Conservation (phyloP, 352 stramenopile species). For the Phytopythium boreale region DNA sequence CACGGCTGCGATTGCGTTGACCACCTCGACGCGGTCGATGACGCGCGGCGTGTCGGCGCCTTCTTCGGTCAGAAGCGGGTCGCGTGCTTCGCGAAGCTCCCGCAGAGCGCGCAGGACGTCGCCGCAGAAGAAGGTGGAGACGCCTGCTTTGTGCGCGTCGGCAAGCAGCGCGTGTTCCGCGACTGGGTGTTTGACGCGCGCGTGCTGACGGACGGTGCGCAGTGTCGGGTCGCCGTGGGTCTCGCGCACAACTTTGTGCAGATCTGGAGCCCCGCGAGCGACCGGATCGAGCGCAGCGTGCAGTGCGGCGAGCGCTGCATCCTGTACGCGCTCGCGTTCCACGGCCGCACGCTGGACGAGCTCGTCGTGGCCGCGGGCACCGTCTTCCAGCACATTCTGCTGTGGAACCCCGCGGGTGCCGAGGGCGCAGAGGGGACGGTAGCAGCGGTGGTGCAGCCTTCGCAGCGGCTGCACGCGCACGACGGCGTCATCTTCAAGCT, state of each 20-base stretch:
- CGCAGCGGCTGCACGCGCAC: slow-evolving; percentile 73
- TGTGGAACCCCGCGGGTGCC: slow-evolving; percentile 52
- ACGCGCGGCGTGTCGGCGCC: slow-evolving; percentile 26
- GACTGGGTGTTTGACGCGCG: slow-evolving; percentile 87
- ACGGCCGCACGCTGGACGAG: slow-evolving; percentile 52
- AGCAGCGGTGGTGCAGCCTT: slow-evolving; percentile 22
- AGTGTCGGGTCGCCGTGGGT: slow-evolving; percentile 50
- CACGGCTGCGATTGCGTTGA: slow-evolving; percentile 59
- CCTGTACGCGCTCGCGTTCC: slow-evolving; percentile 77
- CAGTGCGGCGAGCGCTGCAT: slow-evolving; percentile 81
- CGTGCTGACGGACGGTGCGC: slow-evolving; percentile 20
- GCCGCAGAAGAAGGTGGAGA: not conserved
- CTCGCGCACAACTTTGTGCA: slow-evolving; percentile 85
- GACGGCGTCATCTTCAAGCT: slow-evolving; percentile 87
- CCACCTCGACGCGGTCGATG: slow-evolving; percentile 7
- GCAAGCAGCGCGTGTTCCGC: slow-evolving; percentile 58
- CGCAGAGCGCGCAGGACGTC: slow-evolving; percentile 31
- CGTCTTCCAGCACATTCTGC: slow-evolving; percentile 84
- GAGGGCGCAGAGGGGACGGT: not conserved
- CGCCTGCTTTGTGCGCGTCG: slow-evolving; percentile 23
- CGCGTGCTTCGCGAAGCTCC: slow-evolving; percentile 46
- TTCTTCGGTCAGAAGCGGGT: slow-evolving; percentile 86
- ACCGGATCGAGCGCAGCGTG: slow-evolving; percentile 48
- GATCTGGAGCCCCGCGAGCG: slow-evolving; percentile 51
- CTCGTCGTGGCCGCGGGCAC: slow-evolving; percentile 80